A percentile compares a stretch with the other conserved stretches of the same genome.
These are phyloP conservation scores for Poa annua DNA, from an alignment of 176 grass and related monocot species.

Conservation along the genomic window DNA sequence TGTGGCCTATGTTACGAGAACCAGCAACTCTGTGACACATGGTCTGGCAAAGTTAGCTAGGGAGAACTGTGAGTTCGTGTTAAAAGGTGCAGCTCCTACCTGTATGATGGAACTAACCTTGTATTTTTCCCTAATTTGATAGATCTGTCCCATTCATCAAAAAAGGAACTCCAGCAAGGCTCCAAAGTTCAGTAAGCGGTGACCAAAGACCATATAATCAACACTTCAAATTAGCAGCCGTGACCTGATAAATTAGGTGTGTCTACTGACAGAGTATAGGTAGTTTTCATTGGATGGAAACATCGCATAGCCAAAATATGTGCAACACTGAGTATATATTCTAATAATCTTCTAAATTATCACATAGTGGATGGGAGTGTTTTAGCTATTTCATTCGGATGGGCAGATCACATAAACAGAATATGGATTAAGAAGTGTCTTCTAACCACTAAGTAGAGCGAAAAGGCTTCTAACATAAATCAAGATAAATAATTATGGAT, in stretches of 20 bases:
- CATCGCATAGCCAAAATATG: background rate
- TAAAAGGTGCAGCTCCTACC: background rate
- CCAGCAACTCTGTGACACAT: background rate
- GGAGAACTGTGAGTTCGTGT: background rate
- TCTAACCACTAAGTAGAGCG: background rate
- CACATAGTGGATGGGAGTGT: background rate
- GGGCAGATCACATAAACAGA: background rate
- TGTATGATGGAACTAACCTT: background rate
- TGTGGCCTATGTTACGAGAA: too few relatives aligned
- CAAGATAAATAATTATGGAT: background rate
- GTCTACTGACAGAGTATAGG: slow-evolving; percentile 1
- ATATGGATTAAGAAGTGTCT: background rate
- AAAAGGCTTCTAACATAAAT: background rate
- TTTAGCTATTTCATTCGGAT: background rate
- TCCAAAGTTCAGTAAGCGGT: background rate
- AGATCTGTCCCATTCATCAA: background rate
- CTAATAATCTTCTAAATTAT: background rate
- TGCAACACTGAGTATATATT: background rate
- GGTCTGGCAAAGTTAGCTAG: background rate
- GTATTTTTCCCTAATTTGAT: background rate
- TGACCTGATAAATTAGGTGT: background rate
- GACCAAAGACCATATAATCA: slow-evolving; percentile 13
- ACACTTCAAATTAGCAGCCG: background rate
- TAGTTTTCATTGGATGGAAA: background rate
- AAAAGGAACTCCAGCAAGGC: background rate